Evolutionary conservation across 2,329 filamentous ascomycete species (phyloP).

Genomic region (Colletotrichum godetiae): DNA sequence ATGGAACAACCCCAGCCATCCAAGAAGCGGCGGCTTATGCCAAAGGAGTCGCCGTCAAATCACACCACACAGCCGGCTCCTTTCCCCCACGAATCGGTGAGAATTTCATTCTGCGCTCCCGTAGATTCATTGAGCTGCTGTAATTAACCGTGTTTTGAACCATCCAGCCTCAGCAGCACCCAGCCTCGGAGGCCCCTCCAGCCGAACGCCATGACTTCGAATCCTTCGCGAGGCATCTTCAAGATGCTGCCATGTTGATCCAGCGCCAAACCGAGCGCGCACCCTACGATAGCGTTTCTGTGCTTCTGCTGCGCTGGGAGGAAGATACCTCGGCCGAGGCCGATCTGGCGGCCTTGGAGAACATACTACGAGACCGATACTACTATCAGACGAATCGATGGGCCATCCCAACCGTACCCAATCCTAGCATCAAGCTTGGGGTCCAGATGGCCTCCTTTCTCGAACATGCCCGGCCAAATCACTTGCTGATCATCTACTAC

Average conservation of each 20-base stretch:
- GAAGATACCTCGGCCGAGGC: conserved; percentile 65
- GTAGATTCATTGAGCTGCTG: neutral
- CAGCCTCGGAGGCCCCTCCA: conserved; percentile 53
- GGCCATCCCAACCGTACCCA: conserved; percentile 69
- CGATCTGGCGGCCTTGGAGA: conserved; percentile 66
- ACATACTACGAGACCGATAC: conserved; percentile 69
- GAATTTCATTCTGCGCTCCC: conserved; percentile 31
- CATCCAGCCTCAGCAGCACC: conserved; percentile 46
- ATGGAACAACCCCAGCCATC: conserved; percentile 38
- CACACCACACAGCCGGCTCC: conserved; percentile 30
- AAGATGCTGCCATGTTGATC: conserved; percentile 76
- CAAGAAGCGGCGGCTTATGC: conserved; percentile 37
- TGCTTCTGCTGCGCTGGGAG: conserved; percentile 72
- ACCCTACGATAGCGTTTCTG: conserved; percentile 69
- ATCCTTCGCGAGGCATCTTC: conserved; percentile 73
- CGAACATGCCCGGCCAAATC: conserved; percentile 66
- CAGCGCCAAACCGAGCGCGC: conserved; percentile 70
- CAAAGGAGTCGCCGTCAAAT: conserved; percentile 21
- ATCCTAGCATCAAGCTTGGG: conserved; percentile 71
- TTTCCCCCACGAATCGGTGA: conserved; percentile 35
- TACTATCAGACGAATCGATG: conserved; percentile 70
- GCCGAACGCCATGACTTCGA: conserved; percentile 72
- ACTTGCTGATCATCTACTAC: conserved; percentile 74
- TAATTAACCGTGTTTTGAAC: conserved; percentile 28
- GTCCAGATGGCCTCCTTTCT: conserved; percentile 70